Evolutionary conservation across 768 basidiomycete genomes (phyloP).

Genomic region (Lactifluus hygrophoroides): DNA sequence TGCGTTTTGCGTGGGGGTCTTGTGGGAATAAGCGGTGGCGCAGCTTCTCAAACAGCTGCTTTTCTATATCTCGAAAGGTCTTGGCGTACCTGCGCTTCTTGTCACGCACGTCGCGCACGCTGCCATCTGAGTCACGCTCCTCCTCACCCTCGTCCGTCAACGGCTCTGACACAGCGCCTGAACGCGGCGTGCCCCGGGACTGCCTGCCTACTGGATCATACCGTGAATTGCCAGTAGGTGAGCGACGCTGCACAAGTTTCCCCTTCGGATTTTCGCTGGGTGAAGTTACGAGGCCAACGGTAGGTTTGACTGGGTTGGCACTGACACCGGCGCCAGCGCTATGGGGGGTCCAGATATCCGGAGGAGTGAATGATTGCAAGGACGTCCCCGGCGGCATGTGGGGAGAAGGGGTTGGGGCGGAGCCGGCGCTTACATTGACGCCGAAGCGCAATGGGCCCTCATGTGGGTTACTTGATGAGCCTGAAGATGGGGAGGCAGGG

Average conservation of each 20-base stretch:
- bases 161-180: background rate
- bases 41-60: slow-evolving; percentile 16
- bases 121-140: slow-evolving; percentile 18
- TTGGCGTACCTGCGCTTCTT: slow-evolving; percentile 19
- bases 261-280: background rate
- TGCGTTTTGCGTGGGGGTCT: slow-evolving; percentile 17
- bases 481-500: slow-evolving; percentile 1
- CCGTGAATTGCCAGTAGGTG: slow-evolving; percentile 5
- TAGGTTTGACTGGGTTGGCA: background rate
- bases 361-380: background rate
- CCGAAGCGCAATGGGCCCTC: background rate
- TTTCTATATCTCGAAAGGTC: slow-evolving; percentile 15
- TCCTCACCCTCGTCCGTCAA: slow-evolving; percentile 16
- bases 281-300: background rate
- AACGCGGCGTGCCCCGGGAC: background rate
- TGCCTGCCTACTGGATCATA: slow-evolving; percentile 10
- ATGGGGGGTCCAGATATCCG: slow-evolving; percentile 9
- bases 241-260: slow-evolving; percentile 5
- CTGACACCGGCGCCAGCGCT: background rate
- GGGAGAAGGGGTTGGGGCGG: background rate
- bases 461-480: background rate
- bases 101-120: slow-evolving; percentile 13
- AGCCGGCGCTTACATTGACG: background rate
- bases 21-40: slow-evolving; percentile 15
- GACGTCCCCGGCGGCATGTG: background rate